Base-by-base conservation (phyloP, 2,329 filamentous ascomycete species). In the Botrytis deweyae region DNA sequence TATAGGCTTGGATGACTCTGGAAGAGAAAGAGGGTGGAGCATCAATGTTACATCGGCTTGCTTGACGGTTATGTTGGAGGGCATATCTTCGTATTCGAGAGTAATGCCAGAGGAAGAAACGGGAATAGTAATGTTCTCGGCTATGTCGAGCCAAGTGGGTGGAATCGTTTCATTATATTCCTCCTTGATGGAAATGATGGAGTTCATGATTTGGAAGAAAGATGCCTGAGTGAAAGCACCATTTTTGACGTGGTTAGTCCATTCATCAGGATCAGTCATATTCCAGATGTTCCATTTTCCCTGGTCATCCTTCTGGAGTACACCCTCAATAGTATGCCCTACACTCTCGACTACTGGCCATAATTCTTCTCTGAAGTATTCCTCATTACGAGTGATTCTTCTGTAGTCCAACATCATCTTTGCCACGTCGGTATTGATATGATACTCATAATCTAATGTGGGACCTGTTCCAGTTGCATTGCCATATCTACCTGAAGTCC, bases 201-300 rank as follows among this genome's bases (percentile, higher is more conserved):
- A 84, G 6, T 84, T 82, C 71, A 92, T 78, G 62, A 80, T 74
- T 59, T 79, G 76, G 52, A 78, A 77, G 38, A 81, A 76, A 3
- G 80, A 80, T 9, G 79, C 78, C 68, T 80, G 90, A 0, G 91
- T 92, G 78, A 86, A 93, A 1, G 88, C 90, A n/a, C 89, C 88
- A 49, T 91, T 90, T 76, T 91, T 65, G 16, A 74, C 71, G 25
- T 74, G 49, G 20, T 75, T 76, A 3, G 75, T 72, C 67, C 76
- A 78, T 29, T 76, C 77, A 49, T 78, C 77, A 14, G 91, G 91
- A 81, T 93, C 91, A 0, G 91, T 93, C 81, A 91, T 90, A 75
- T 93, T 91, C 82, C 86, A 44, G 87, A 81, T 72, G 44, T 59
- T 81, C 72, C 87, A 83, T 52, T 55, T 72, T 40, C 70, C 68